phyloP scores from a whole-genome alignment of 208 protist species.

The Crithidia fasciculata region DNA sequence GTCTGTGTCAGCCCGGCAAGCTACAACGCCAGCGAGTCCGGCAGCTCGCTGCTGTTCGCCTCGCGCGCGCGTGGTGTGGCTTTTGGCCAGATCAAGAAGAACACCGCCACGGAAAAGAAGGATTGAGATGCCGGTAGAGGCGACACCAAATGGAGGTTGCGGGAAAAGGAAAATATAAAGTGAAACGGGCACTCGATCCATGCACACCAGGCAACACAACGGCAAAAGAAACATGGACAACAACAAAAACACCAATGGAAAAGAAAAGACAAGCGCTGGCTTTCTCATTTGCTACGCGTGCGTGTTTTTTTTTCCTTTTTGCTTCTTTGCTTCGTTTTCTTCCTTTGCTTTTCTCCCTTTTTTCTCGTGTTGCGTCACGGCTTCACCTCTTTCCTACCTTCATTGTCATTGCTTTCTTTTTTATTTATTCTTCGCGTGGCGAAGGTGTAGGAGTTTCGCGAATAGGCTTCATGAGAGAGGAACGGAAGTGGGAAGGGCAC shows the following conservation, averaged over 20 bases:
- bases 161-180: too few relatives aligned
- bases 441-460: too few relatives aligned
- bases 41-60: slow-evolving; percentile 91
- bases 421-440: too few relatives aligned
- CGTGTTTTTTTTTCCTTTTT: slow-evolving; percentile 5
- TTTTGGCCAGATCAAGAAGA: slow-evolving; percentile 92
- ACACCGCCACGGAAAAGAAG: slow-evolving; percentile 56
- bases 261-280: too few relatives aligned
- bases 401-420: slow-evolving; percentile 4
- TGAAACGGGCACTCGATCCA: too few relatives aligned
- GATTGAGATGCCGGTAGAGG: background rate
- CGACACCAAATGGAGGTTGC: background rate
- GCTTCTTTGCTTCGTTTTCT: background rate
- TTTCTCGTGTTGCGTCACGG: background rate
- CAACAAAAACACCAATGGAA: too few relatives aligned
- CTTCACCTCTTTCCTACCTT: background rate
- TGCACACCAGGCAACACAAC: too few relatives aligned
- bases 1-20: slow-evolving; percentile 93
- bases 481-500: too few relatives aligned
- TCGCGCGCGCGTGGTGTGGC: slow-evolving; percentile 86
- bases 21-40: slow-evolving; percentile 92
- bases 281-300: background rate
- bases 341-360: background rate
- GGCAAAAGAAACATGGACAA: too few relatives aligned
- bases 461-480: too few relatives aligned